Evolutionary conservation across 1,139 yeast genomes (phyloP), one percentile per base, ranked within the genome.

Genomic region (Debaryomyces sp.): DNA sequence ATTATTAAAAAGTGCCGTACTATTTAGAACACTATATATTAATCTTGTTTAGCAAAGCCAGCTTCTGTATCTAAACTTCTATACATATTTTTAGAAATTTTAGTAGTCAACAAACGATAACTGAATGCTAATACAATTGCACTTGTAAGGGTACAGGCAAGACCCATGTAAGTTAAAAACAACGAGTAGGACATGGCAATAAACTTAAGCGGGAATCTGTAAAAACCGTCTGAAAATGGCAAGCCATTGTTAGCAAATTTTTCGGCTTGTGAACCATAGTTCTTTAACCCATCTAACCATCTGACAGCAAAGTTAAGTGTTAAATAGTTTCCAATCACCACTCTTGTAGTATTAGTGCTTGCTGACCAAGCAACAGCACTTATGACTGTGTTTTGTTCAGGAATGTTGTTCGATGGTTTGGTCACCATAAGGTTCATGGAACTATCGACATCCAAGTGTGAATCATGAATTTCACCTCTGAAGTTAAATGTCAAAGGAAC

Each of bases 371-470:
- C 89, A 29, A 78, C 62, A 1, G 85, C 78, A 50, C 85, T 74
- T 21, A 86, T 68, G 30, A 85, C 64, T 2, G 80, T 63, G 48
- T 75, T 73, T 50, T 65, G 68, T 17, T 64, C 67, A 4, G 61
- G 59, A 26, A 58, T 58, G 17, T 59, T 58, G 17, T 53, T 59
- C n/a, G 60, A 49, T 7, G 80, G 80, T 43, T 68, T 71, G 39
- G 80, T 73, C 41, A 85, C 62, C 12, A 86, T 58, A 17, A 86
- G 72, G 59, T 85, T 86, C 64, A 87, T 51, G 24, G 74, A 64
- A 10, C 81, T 72, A 60, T 87, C 94, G 45, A 87, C 68, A 58
- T 87, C 91, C 51, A 87, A 68, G 66, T 87, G 94, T 30, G 87
- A 78, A 47, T 85, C 87, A 54, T 82, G 83, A 41, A 86, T 77